Evolutionary conservation across 768 basidiomycete genomes (phyloP).

Genomic region (Austroboletus eburneus): DNA sequence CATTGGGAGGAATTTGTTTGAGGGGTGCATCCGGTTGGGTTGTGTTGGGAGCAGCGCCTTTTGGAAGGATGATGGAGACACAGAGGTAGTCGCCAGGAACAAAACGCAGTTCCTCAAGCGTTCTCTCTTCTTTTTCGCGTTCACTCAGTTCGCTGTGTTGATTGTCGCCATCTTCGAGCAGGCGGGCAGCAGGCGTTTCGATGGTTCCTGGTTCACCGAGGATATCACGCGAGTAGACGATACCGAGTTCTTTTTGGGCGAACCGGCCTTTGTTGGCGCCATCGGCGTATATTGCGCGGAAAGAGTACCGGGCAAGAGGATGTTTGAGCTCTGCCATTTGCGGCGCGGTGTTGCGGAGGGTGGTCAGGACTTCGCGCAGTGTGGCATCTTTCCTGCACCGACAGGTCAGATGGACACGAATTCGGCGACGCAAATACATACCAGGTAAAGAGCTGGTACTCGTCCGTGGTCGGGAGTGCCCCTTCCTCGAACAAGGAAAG

Average conservation of each 20-base stretch:
- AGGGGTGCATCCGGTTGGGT: conserved; percentile 45
- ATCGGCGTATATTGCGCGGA: conserved; percentile 78
- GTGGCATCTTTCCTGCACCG: conserved; percentile 73
- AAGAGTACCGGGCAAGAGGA: conserved; percentile 77
- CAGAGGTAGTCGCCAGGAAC: conserved; percentile 78
- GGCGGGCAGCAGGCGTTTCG: conserved; percentile 51
- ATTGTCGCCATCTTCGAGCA: conserved; percentile 47
- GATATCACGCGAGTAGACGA: conserved; percentile 80
- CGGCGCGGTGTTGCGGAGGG: conserved; percentile 69
- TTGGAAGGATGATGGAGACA: conserved; percentile 72
- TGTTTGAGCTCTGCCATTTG: conserved; percentile 70
- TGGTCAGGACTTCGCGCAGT: conserved; percentile 71
- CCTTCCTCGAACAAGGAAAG: conserved; percentile 74
- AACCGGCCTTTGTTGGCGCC: conserved; percentile 66
- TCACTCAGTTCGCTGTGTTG: conserved; percentile 36
- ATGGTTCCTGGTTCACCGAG: conserved; percentile 73
- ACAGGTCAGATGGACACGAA: conserved; percentile 4
- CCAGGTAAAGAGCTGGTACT: conserved; percentile 83
- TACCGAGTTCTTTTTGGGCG: conserved; percentile 74
- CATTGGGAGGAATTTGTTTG: conserved; percentile 33
- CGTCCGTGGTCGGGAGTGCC: conserved; percentile 70
- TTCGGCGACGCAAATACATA: conserved; percentile 33
- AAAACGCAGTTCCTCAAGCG: conserved; percentile 75
- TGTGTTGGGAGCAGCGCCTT: conserved; percentile 43
- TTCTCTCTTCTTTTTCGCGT: conserved; percentile 59